These are phyloP conservation scores for Pseudonitzschia delicatissima DNA, from an alignment of 108 stramenopile species.

Conservation along the genomic window DNA sequence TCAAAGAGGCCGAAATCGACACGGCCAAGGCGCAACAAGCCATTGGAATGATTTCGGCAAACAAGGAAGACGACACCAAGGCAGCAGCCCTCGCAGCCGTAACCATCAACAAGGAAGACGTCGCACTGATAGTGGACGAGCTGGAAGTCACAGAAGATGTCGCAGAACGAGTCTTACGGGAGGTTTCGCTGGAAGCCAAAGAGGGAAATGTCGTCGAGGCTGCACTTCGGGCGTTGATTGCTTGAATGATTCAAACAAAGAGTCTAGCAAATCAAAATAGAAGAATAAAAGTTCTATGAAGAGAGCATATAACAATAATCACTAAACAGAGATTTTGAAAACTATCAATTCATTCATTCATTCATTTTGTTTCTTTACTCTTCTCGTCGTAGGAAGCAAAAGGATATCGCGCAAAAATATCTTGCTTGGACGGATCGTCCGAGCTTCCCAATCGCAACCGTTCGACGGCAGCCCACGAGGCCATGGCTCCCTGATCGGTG, in stretches of 20 bases:
- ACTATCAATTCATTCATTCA: not conserved
- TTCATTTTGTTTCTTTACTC: slow-evolving; percentile 1
- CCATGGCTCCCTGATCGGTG: slow-evolving; percentile 97
- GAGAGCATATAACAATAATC: not conserved
- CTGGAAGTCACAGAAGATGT: slow-evolving; percentile 72
- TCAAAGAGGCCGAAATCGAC: slow-evolving; percentile 72
- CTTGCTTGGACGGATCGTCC: slow-evolving; percentile 71
- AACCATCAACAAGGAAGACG: slow-evolving; percentile 64
- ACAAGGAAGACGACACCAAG: slow-evolving; percentile 22
- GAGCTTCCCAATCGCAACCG: slow-evolving; percentile 76
- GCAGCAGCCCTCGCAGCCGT: slow-evolving; percentile 34
- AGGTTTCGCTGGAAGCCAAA: slow-evolving; percentile 36
- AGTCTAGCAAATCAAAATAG: not conserved
- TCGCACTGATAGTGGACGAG: slow-evolving; percentile 60
- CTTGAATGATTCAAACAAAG: not conserved
- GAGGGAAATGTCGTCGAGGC: slow-evolving; percentile 45
- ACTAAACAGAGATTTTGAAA: not conserved
- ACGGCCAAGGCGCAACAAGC: slow-evolving; percentile 66
- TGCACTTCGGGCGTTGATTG: slow-evolving; percentile 64
- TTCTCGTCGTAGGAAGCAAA: slow-evolving; percentile 38
- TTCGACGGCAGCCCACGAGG: slow-evolving; percentile 95
- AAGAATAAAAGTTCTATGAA: not conserved
- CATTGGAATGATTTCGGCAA: slow-evolving; percentile 47
- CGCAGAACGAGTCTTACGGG: slow-evolving; percentile 53
- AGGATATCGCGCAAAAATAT: slow-evolving; percentile 85